Evolutionary conservation across 2,329 filamentous ascomycete genomes (phyloP).

Genomic region (Epichloe uncinata): DNA sequence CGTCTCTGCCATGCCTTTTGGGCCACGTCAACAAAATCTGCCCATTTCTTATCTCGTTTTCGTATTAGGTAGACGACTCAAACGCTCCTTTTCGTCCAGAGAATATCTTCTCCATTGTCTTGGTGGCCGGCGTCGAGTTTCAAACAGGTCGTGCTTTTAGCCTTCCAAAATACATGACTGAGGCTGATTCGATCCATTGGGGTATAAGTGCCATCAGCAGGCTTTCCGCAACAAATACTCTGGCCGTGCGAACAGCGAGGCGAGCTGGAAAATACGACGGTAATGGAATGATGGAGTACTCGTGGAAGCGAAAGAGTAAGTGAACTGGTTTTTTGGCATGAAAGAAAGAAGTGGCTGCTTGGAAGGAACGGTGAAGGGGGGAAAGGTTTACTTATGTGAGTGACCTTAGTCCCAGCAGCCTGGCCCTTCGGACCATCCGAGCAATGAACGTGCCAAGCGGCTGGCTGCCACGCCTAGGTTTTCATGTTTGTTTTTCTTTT

Average conservation of each 20-base stretch:
- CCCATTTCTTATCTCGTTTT: background rate
- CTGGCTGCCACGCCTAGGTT: slow-evolving; percentile 2
- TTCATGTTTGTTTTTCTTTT: background rate
- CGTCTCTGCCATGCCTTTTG: background rate
- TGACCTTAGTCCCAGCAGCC: slow-evolving; percentile 7
- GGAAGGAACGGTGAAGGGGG: slow-evolving; percentile 18
- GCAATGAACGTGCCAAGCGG: slow-evolving; percentile 4
- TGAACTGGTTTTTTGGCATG: slow-evolving; percentile 10
- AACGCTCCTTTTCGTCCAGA: background rate
- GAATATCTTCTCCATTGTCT: background rate
- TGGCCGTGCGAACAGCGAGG: background rate
- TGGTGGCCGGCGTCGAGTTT: background rate
- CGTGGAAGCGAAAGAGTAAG: slow-evolving; percentile 4
- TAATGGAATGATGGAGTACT: slow-evolving; percentile 3
- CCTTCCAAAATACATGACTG: background rate
- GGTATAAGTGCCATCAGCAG: slow-evolving; percentile 2
- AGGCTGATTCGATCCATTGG: background rate
- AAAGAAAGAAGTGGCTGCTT: slow-evolving; percentile 12
- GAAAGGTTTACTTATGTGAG: slow-evolving; percentile 24
- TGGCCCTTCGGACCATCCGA: slow-evolving; percentile 6
- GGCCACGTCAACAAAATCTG: background rate
- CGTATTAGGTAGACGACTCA: background rate
- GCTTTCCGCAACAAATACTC: background rate
- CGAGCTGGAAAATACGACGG: slow-evolving; percentile 3
- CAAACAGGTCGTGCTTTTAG: background rate